Base-by-base conservation (phyloP, 352 stramenopile species). In the Blastocystis sp. region DNA sequence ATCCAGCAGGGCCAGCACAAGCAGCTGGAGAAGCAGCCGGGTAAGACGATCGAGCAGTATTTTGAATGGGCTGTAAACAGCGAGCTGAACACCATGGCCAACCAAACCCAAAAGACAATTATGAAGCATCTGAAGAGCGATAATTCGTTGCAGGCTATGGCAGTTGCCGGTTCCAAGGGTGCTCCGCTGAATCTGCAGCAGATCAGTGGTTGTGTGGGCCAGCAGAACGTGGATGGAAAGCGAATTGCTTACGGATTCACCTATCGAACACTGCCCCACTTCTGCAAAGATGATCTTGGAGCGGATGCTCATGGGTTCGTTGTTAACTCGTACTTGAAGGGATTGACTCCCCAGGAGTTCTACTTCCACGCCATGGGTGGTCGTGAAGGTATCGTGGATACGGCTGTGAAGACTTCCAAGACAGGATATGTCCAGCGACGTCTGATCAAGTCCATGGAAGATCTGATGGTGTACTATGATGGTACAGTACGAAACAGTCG, bases 151-250 rank as follows among this genome's bases (percentile, higher is more conserved):
- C 99, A 99, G 93, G 96, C 96, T 76, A 99, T 98, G 91, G 96
- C 98, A 69, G 98, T 95, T 66, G 96, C 96, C n/a, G 97, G 97
- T 78, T 98, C 95, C 53, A 99, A 99, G 94, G 97, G 97, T 79
- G 98, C 95, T 11, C 98, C 98, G 91, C 98, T 99, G 91, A 99
- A 99, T 92, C 99, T 99, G 90, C 98, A 96, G 55, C 97, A 99
- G 93, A 99, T 99, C 94, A 98, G 99, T 93, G 97, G 96, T 85
- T 98, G 96, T 92, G 93, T 98, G 90, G 95, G 95, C 90, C 95
- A 97, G 85, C 95, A 97, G 90, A 97, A 97, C 91, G 94, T 97
- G 50, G 94, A 96, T 92, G 95, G 95, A 39, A 96, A 97, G 91
- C 94, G 95, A 90, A 96, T 97, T 87, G 93, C 93, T 62, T 98